Base-by-base conservation (phyloP, 1,284 basidiomycete species). In the Lentinus polychrous region DNA sequence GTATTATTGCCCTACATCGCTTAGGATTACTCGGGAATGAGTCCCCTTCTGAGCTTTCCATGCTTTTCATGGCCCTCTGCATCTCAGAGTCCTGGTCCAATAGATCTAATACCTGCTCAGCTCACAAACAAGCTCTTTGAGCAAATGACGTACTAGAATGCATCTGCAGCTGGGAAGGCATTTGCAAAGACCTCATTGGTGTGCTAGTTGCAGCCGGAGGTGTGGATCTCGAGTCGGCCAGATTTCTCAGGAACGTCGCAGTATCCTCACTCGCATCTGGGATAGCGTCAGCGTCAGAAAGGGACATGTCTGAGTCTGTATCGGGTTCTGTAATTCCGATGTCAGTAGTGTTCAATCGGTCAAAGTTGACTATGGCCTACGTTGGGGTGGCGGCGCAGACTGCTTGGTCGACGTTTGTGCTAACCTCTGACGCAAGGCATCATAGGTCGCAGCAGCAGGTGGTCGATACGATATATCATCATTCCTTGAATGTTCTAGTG, bases 11-110 rank as follows among this genome's bases (percentile, higher is more conserved):
- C 32, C 37, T 40, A 37, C 46, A 39, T 38, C 22, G 27, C 22
- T 43, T 35, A 15, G 33, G 34, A 34, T 35, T n/a, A 18, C 8
- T 22, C 12, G 40, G 27, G 22, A 14, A n/a, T 18, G 56, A 66
- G 37, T 68, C 67, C 18, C 63, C 65, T 27, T 74, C 75, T 54
- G 67, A 76, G 55, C 73, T 80, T 43, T 80, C 75, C 46, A 76
- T 58, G 12, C 69, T 76, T 34, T 76, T 70, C 60, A 88, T 75
- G n/a, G 71, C 78, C 43, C 76, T 71, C 48, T 79, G 80, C 85
- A 88, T 87, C 56, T 83, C 81, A 2, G 83, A 83, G 57, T 87
- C 81, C 46, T 78, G 73, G 15, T 84, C 83, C 51, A 88, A 62
- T 12, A 88, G 70, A 65, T 88, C 84, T 87, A 10, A 6, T n/a